Base-by-base conservation (phyloP, 2,329 filamentous ascomycete genomes). In the Fusarium nisikadoi region DNA sequence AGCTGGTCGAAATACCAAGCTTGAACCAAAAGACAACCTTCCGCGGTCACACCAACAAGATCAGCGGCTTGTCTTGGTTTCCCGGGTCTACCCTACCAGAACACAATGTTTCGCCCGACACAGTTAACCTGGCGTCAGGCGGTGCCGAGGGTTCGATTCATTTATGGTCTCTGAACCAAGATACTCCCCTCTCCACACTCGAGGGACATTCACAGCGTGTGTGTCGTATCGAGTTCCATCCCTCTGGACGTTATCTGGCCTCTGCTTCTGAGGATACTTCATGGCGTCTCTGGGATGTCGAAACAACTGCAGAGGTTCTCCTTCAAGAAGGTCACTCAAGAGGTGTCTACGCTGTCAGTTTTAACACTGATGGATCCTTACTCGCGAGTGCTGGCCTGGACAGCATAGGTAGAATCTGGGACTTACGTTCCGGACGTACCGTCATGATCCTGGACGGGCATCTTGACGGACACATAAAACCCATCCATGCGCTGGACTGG, bases 231-330 rank as follows among this genome's bases (percentile, higher is more conserved):
- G 96, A 97, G 65, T 97, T 98, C 78, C 96, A 99, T 75, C 96
- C 96, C 0, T 97, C 94, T 0, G 95, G 95, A 7, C 88, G 88
- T 69, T 98, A 95, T 78, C 86, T 98, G 10, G 96, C 95, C 9
- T 97, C 95, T 2, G 96, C 96, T 11, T 97, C 94, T 0, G 96
- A 96, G 77, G 96, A 99, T 79, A 97, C 94, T 5, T 97, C 96
- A 1, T 99, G 96, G 96, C 90, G 95, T 47, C 85, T 99, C 38
- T 99, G 96, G 95, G 95, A 98, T 79, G 90, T 98, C 2, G 91
- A 94, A 74, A 96, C 92, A 0, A 93, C 91, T 0, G 91, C 91
- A 5, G 95, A 98, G 79, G 83, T 98, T 4, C 86, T 97, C 3
- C 86, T 97, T 2, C 96, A 99, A 81, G 95, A 98, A 83, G 96